Base-by-base conservation (phyloP, 805 yeast species). In the Clavispora vitiphila region DNA sequence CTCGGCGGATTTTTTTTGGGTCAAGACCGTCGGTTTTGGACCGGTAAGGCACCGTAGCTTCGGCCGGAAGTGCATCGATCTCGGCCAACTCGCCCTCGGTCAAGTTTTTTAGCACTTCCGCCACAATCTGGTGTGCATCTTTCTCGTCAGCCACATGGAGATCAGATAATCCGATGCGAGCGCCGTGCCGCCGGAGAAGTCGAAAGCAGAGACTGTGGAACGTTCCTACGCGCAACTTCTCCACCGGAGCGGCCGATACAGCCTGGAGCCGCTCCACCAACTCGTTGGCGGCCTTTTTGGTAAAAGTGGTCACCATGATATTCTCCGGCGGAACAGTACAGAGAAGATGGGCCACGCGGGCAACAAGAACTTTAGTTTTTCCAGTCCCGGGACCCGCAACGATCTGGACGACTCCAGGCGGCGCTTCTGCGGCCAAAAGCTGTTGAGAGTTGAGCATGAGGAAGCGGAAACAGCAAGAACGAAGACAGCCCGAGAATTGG, bases 201-300 rank as follows among this genome's bases (percentile, higher is more conserved):
- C 80, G 62, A 44, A 73, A 72, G 56, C 96, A 87, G 12, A 91
- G 73, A 37, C 95, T 78, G 60, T 91, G 99, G 60, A 91, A 91
- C 0, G 98, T 93, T 1, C 97, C 98, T 25, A 90, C 77, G 43
- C 81, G 62, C 16, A 91, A 60, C 36, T 71, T 69, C 1, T 67
- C 57, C 3, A 69, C 49, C 26, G 69, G 62, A 41, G 78, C 57
- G 5, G 60, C 56, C 0, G 68, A 53, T 38, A 76, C 27, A 4
- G 19, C 35, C 0, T 39, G 42, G 15, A 91, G 61, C 32, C 98
- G 69, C 24, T 78, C 83, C 10, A 68, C 63, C 86, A 91, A 82
- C 62, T 91, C 98, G 39, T 71, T 75, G 1, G 97, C 95, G 0
- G 99, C 98, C 53, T 85, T 86, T 53, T 86, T 86, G 10, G 98